Evolutionary conservation across 73 alveolate genomes (phyloP).

Genomic region (Paraurostyla sp.): DNA sequence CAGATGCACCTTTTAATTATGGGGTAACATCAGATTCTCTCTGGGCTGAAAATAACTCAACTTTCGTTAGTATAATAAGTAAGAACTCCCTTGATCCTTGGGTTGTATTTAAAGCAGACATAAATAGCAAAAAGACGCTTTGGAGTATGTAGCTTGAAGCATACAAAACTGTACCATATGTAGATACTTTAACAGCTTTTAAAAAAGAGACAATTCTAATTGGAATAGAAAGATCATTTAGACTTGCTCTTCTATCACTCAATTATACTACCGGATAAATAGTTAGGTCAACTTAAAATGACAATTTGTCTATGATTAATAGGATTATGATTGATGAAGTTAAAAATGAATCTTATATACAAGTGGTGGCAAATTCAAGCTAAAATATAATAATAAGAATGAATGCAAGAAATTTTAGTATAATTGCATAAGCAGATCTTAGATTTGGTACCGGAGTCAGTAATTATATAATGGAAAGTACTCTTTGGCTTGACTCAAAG

Average conservation of each 20-base stretch:
- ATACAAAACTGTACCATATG: not conserved
- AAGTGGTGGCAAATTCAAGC: not conserved
- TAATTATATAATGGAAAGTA: conserved; percentile 17
- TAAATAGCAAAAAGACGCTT: not conserved
- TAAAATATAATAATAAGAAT: conserved; percentile 3
- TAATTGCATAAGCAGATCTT: not conserved
- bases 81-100: not conserved
- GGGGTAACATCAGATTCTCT: not conserved
- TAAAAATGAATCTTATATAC: conserved; percentile 19
- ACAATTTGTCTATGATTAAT: not conserved
- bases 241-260: not conserved
- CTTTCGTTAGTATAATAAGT: not conserved
- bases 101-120: not conserved
- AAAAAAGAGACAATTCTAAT: not conserved
- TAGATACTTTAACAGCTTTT: not conserved
- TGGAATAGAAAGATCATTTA: not conserved
- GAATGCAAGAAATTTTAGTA: not conserved
- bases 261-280: not conserved
- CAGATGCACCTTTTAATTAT: not conserved
- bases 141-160: not conserved
- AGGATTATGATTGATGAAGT: not conserved
- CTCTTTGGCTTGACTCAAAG: not conserved
- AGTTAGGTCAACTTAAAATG: not conserved
- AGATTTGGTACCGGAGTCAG: not conserved
- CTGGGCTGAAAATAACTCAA: not conserved